Evolutionary conservation across 768 basidiomycete species (phyloP).

Genomic region (Tremella mesenterica): DNA sequence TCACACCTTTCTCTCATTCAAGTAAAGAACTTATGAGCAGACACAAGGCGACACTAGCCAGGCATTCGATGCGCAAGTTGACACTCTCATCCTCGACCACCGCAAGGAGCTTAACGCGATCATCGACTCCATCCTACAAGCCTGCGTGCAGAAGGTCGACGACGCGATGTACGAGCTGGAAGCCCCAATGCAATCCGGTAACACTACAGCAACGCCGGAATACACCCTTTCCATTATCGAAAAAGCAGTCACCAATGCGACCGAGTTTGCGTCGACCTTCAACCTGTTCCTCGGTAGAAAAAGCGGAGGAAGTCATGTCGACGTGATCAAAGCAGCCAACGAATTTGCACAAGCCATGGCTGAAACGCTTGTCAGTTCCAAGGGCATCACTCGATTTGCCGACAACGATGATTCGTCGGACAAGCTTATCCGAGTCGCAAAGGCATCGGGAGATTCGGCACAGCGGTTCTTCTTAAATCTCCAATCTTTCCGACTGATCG

Average conservation of each 20-base stretch:
- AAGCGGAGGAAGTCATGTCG: constrained; percentile 84
- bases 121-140: constrained; percentile 94
- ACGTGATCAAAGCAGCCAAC: constrained; percentile 95
- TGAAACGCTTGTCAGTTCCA: constrained; percentile 85
- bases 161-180: constrained; percentile 96
- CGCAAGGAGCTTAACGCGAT: constrained; percentile 96
- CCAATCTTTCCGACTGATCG: constrained; percentile 87
- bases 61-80: constrained; percentile 92
- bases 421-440: constrained; percentile 76
- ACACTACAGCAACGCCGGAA: constrained; percentile 94
- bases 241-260: constrained; percentile 87
- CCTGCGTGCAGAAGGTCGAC: constrained; percentile 93
- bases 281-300: constrained; percentile 76
- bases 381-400: constrained; percentile 88
- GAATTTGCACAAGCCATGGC: constrained; percentile 87
- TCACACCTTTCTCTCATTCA: not conserved
- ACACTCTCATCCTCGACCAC: constrained; percentile 89
- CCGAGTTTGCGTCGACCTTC: constrained; percentile 89
- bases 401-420: constrained; percentile 86
- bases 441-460: constrained; percentile 75
- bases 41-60: constrained; percentile 74
- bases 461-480: constrained; percentile 89
- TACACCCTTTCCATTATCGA: constrained; percentile 98
- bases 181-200: constrained; percentile 87
- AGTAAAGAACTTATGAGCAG: constrained; percentile 45